These are phyloP conservation scores for Viola pubescens DNA, from an alignment of 441 rosid species.

Conservation along the genomic window DNA sequence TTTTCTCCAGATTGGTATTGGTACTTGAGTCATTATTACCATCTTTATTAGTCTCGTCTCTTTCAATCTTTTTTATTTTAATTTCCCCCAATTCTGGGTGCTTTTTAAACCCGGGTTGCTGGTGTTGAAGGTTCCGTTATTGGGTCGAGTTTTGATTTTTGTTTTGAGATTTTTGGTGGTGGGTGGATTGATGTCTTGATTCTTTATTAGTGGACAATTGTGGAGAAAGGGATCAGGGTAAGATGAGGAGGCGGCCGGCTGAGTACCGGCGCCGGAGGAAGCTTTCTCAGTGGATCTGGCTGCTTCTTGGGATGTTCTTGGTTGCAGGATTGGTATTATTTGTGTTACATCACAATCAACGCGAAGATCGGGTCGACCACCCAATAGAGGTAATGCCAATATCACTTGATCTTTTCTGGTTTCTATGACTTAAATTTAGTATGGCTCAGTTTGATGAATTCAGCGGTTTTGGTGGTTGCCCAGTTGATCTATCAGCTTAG, in stretches of 20 bases:
- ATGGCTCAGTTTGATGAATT: constrained; percentile 2
- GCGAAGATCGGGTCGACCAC: constrained; percentile 56
- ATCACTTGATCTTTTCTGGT: neutral
- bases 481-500: constrained; percentile 16
- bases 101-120: neutral
- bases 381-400: constrained; percentile 34
- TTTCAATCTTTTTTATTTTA: too few species aligned
- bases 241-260: constrained; percentile 93
- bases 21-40: too few species aligned
- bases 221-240: constrained; percentile 29
- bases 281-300: constrained; percentile 78
- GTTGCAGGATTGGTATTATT: constrained; percentile 72
- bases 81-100: too few species aligned
- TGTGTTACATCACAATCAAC: constrained; percentile 68
- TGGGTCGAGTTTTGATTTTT: neutral
- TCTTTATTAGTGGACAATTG: constrained; percentile 31
- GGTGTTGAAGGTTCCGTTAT: neutral
- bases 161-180: constrained; percentile 12
- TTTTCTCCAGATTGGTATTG: too few species aligned
- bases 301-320: constrained; percentile 56
- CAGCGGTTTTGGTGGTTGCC: neutral
- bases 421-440: constrained; percentile 1
- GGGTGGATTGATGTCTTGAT: constrained; percentile 30
- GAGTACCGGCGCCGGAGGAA: constrained; percentile 96
- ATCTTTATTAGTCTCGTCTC: too few species aligned